Evolutionary conservation across 2,329 filamentous ascomycete genomes (phyloP), one percentile per base, ranked within the genome.

Genomic region (Exophiala sideris): DNA sequence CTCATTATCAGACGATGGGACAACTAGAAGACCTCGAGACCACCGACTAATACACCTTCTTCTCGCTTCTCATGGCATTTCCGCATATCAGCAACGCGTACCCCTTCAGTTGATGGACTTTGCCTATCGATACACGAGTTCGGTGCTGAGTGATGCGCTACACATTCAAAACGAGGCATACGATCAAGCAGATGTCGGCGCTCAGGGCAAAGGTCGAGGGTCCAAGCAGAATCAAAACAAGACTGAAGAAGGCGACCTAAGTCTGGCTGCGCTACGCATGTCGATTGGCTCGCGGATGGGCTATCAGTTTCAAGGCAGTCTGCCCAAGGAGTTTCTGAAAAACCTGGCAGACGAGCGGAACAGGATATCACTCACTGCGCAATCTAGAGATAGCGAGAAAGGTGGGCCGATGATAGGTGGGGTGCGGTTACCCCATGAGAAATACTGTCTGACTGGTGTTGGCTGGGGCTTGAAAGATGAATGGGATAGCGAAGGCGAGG

Each of bases 251-350:
- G 76, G 74, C 35, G 74, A 74, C 11, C 74, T 87, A n/a, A 78
- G 74, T 18, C 68, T 86, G 10, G 74, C 78, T 29, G 79, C 81
- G 50, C 66, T 87, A 45, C 72, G 83, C 21, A 77, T 85, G 55
- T 82, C 82, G 2, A 84, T 87, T 49, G 79, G 79, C 2, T 80
- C 77, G 41, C 73, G 83, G 12, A 71, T 83, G 47, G 60, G 58
- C 11, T 79, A 83, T 62, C 80, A 84, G 64, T 86, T 86, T 64
- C 76, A 79, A 59, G 73, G 77, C 0, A 74, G 75, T 0, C 63
- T 86, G 58, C 80, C 82, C 0, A 85, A 85, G 64, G 83, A 85
- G 62, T 84, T 81, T 54, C 70, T 85, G 64, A 72, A 78, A 61
- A 80, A 84, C 65, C 69, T 84, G 24, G 83, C 80, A 11, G 70